Evolutionary conservation across 257 asterid species (phyloP).

Genomic region (Datura wrightii): DNA sequence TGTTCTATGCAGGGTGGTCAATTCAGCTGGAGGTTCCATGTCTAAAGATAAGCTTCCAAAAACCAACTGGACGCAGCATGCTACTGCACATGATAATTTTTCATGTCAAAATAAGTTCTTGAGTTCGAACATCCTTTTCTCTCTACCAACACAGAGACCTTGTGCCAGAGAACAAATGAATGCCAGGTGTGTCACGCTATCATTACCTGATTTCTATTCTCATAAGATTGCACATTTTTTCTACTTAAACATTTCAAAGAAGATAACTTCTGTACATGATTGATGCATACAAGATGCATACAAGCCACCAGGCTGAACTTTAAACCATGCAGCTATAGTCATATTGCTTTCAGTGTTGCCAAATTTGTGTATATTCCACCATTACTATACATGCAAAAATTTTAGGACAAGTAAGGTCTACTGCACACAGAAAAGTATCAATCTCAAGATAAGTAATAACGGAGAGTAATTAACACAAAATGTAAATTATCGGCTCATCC

Average conservation of each 20-base stretch:
- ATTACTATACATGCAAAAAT: not conserved
- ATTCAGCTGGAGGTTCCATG: slow-evolving; percentile 45
- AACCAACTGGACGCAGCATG: slow-evolving; percentile 78
- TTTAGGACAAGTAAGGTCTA: slow-evolving; percentile 10
- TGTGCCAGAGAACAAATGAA: slow-evolving; percentile 48
- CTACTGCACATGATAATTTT: slow-evolving; percentile 64
- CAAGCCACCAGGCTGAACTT: too few species aligned
- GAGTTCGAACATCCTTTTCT: slow-evolving; percentile 68
- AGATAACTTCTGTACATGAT: not conserved
- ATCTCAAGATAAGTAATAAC: slow-evolving; percentile 9
- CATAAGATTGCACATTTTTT: slow-evolving; percentile 14
- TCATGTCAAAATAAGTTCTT: slow-evolving; percentile 63
- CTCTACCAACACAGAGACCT: slow-evolving; percentile 73
- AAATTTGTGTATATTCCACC: not conserved
- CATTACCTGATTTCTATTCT: slow-evolving; percentile 26
- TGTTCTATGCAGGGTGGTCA: slow-evolving; percentile 48
- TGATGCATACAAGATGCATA: not conserved
- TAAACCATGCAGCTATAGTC: not conserved
- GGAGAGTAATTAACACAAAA: not conserved
- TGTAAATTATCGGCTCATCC: not conserved
- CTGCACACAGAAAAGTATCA: not conserved
- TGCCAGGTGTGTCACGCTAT: slow-evolving; percentile 57
- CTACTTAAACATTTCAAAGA: slow-evolving; percentile 5
- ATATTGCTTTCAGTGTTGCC: slow-evolving; percentile 7
- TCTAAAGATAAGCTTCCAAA: slow-evolving; percentile 47